Base-by-base conservation (phyloP, 2,329 filamentous ascomycete species). In the Cladosporium sp. region DNA sequence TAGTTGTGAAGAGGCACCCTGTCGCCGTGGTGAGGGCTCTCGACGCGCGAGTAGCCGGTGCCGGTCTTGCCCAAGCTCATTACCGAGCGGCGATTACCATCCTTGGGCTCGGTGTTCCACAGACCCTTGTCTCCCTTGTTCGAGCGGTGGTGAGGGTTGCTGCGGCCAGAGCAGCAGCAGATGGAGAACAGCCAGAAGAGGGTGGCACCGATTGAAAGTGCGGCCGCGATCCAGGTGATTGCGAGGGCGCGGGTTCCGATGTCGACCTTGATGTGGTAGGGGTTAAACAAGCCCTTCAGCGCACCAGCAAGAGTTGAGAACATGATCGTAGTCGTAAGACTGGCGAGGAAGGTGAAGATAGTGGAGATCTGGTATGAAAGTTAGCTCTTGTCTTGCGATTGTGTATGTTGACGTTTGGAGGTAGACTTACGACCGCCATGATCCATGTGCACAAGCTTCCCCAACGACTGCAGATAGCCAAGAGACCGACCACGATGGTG, bases 171-270 rank as follows among this genome's bases (percentile, higher is more conserved):
- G 84, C 93, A 97, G 87, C 93, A 98, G 89, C 94, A 98, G 74
- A 91, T 86, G 78, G 89, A 92, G 78, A 96, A 87, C 75, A 93
- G 82, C 94, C 95, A 98, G 89, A 98, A 97, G 76, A 97, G 80
- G 70, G 87, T 87, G 8, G 90, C 90, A 51, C 79, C 91, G 38
- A 95, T 76, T 68, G 90, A 89, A 76, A 96, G 93, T 32, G 87
- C 91, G 47, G 90, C 89, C 52, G 89, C 89, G 67, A 98, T 83
- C 92, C 93, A 97, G 73, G 90, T 87, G 24, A 88, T 81, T 41
- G 85, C 85, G 64, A 95, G 87, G 81, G 91, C 94, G 67, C 83
- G 81, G 34, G 78, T 86, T 80, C 93, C 91, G 76, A 96, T 80
- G 60, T 77, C 79, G 60, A 88, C 87, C 5, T 85, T 78, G 71